Conservation (phyloP, 2,329 filamentous ascomycete species). For the Aschersonia sp. region DNA sequence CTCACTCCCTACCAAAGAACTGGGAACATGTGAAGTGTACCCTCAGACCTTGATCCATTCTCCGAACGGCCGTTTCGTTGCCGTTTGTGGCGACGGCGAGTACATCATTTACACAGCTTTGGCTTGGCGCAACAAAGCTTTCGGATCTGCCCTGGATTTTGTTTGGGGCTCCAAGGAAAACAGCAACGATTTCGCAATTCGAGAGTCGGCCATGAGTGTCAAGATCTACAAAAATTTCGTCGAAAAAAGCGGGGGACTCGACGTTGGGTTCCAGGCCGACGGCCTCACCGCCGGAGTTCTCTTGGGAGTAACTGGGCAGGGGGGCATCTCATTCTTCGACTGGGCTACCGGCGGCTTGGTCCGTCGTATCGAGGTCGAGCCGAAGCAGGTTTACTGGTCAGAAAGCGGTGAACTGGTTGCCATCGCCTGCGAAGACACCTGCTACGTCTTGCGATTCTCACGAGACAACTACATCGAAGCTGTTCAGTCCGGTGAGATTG, state of each 20-base stretch:
- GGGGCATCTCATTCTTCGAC: constrained; percentile 90
- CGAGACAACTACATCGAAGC: constrained; percentile 78
- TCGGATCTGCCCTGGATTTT: constrained; percentile 89
- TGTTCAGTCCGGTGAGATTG: constrained; percentile 65
- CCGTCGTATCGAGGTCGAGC: constrained; percentile 74
- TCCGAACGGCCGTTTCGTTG: constrained; percentile 81
- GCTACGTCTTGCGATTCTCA: constrained; percentile 86
- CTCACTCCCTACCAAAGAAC: constrained; percentile 77
- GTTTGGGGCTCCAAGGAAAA: constrained; percentile 96
- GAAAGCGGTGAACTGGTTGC: constrained; percentile 88
- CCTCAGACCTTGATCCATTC: constrained; percentile 89
- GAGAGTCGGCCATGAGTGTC: constrained; percentile 84
- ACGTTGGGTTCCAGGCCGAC: constrained; percentile 91
- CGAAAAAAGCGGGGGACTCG: constrained; percentile 74
- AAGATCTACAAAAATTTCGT: constrained; percentile 98
- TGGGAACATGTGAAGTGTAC: constrained; percentile 93
- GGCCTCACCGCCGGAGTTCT: constrained; percentile 79
- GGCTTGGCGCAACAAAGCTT: constrained; percentile 94
- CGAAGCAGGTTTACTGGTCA: constrained; percentile 81
- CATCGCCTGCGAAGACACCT: constrained; percentile 87
- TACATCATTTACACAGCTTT: constrained; percentile 98
- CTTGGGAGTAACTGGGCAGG: constrained; percentile 87
- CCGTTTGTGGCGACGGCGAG: constrained; percentile 80
- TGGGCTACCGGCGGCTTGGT: constrained; percentile 85
- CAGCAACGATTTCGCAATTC: constrained; percentile 95